These are phyloP conservation scores for Beauveria sp. DNA, from an alignment of 2,329 filamentous ascomycete genomes.

Conservation along the genomic window DNA sequence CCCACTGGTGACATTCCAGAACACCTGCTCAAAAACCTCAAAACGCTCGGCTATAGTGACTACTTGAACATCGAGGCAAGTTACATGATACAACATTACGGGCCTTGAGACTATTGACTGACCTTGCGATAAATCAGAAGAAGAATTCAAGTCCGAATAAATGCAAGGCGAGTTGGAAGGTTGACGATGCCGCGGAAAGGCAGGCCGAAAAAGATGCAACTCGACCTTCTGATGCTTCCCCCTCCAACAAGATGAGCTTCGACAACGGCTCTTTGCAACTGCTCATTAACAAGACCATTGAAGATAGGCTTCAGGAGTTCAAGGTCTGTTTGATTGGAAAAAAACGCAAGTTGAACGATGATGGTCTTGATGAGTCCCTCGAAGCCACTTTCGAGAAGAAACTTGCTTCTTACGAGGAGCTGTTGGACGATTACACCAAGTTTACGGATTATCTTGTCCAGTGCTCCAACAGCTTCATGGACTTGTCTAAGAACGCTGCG, in stretches of 20 bases:
- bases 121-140: background rate
- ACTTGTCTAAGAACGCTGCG: background rate
- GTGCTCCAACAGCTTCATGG: background rate
- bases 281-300: background rate
- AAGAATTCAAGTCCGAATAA: no score
- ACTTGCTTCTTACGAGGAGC: background rate
- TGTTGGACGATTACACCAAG: background rate
- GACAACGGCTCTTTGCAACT: background rate
- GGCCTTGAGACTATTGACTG: background rate
- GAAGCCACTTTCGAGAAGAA: background rate
- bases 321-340: accelerated
- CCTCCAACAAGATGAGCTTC: background rate
- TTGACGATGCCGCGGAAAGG: background rate
- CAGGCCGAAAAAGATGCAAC: background rate
- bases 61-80: background rate
- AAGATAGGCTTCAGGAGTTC: background rate
- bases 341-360: background rate
- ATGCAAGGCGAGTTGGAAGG: no score
- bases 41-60: background rate
- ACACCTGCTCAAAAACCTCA: background rate
- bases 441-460: background rate
- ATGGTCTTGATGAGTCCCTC: background rate
- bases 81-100: background rate
- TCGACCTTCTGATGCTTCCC: background rate
- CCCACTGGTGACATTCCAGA: background rate